Evolutionary conservation across 306 rosid genomes (phyloP), one percentile per base, ranked within the genome.

Genomic region (Casuarina cunninghamiana): DNA sequence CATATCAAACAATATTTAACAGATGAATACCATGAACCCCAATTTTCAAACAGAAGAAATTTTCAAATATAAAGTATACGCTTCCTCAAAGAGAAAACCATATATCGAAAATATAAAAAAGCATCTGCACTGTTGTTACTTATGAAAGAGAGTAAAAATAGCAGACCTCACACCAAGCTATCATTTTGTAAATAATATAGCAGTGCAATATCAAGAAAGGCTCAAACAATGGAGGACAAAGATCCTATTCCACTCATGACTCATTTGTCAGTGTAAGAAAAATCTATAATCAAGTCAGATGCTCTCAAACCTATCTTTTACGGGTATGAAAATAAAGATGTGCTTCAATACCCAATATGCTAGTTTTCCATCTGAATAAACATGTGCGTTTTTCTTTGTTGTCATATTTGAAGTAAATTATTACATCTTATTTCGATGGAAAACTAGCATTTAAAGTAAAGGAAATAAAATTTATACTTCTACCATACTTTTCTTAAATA

Each of bases 1-100:
- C 81, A 81, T 35, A 68, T 63, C 63, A 79, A 17, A 53, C 32
- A 75, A 76, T 70, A 67, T 32, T 5, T 19, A 37, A 45, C 43
- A 83, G 10, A 38, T 74, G 10, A 19, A 68, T 50, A 71, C 9
- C 49, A 67, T 42, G 71, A 67, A 41, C 16, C 21, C 7, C 3
- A 58, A 58, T 2, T 0, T 58, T 21, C 39, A 58, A 58, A 58
- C 37, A 19, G 39, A 57, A 57, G 39, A 57, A 57, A 21, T 57
- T 19, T 19, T 57, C 15, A 57, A 21, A 53, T 9, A 32, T 58
- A 58, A 26, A 26, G 11, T 58, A 21, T 2, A 58, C 3, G 5
- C 5, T 58, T 58, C 26, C 26, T 10, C 2, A 58, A 26, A 1
- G 41, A n/a, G 16, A 58, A 13, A 58, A 26, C 5, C 26, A 58